Conservation (phyloP, 306 rosid species). For the Chamaecrista fasciculata region DNA sequence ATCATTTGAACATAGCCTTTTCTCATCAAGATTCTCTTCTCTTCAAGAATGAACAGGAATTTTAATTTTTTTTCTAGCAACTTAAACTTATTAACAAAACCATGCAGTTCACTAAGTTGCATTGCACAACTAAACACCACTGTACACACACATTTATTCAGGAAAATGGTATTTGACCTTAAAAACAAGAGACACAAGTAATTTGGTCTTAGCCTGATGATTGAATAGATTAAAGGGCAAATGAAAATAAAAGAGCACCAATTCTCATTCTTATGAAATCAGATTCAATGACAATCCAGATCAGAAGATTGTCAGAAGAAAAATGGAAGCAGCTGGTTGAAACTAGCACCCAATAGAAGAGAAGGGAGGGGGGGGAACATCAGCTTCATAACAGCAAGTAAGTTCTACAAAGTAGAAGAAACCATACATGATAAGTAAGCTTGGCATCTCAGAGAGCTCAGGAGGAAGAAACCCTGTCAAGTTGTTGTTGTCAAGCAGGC, state of each 20-base stretch:
- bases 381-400: slow-evolving; percentile 12
- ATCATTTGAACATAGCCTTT: no score
- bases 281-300: not conserved
- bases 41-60: not conserved
- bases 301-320: not conserved
- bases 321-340: not conserved
- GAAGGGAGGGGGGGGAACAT: slow-evolving; percentile 6
- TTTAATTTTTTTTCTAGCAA: not conserved
- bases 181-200: not conserved
- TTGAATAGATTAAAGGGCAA: not conserved
- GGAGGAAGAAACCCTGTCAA: slow-evolving; percentile 77
- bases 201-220: not conserved
- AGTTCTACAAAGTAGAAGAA: slow-evolving; percentile 7
- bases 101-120: not conserved
- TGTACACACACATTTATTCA: not conserved
- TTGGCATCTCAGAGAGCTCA: slow-evolving; percentile 53
- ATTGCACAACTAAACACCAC: not conserved
- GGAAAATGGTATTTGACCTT: not conserved
- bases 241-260: not conserved
- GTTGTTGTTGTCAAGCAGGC: slow-evolving; percentile 92
- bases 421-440: slow-evolving; percentile 47
- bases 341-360: not conserved
- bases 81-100: not conserved
- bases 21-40: not conserved
- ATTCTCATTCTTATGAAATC: not conserved